Evolutionary conservation across 306 rosid genomes (phyloP).

Genomic region (Quercus robur): DNA sequence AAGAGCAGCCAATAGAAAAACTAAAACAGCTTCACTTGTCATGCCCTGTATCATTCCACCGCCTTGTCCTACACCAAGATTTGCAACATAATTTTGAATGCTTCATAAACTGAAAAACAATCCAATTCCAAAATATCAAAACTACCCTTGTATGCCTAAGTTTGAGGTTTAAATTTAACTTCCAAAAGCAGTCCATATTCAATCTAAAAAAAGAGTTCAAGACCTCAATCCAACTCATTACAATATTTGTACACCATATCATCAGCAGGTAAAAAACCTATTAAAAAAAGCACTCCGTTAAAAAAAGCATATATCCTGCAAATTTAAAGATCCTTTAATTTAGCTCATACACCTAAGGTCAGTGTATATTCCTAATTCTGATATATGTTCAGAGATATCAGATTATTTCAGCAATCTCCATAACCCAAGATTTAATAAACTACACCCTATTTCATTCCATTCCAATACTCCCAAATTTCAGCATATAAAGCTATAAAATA

Average conservation of each 20-base stretch:
- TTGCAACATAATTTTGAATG: conserved; percentile 21
- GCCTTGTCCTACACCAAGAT: conserved; percentile 63
- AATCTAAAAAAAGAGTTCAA: background rate
- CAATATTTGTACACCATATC: background rate
- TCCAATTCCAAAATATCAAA: background rate
- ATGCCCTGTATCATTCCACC: conserved; percentile 97
- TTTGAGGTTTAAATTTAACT: background rate
- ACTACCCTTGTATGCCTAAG: background rate
- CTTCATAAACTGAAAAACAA: background rate
- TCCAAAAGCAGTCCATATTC: background rate
- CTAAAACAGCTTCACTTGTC: conserved; percentile 91
- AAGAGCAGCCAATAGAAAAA: conserved; percentile 88
- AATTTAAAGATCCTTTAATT: background rate
- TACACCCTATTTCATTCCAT: too few relatives aligned
- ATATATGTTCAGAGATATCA: background rate
- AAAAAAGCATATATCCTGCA: background rate
- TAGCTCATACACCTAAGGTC: background rate
- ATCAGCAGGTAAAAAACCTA: background rate
- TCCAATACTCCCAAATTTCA: background rate
- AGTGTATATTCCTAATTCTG: background rate
- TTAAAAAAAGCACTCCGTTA: background rate
- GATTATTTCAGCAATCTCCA: too few relatives aligned
- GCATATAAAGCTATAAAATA: background rate
- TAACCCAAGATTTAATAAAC: too few relatives aligned
- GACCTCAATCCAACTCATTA: background rate